Evolutionary conservation across 2,329 filamentous ascomycete genomes (phyloP).

Genomic region (Monilinia fructicola): DNA sequence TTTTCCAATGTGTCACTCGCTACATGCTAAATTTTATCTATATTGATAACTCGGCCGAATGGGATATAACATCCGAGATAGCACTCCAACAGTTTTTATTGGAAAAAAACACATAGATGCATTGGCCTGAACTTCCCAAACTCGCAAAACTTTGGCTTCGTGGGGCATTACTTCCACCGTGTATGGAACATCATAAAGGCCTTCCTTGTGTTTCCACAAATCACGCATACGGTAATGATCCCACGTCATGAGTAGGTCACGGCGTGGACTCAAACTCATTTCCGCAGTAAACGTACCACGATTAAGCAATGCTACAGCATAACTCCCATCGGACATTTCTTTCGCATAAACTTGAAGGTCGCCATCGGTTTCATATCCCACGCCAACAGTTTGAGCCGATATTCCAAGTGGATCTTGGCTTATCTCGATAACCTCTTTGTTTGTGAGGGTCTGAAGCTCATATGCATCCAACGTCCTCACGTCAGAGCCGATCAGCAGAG

Average conservation of each 20-base stretch:
- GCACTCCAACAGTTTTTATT: neutral
- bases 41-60: neutral
- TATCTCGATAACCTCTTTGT: slow-evolving; percentile 43
- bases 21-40: neutral
- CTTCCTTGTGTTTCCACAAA: slow-evolving; percentile 33
- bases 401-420: slow-evolving; percentile 39
- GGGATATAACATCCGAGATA: neutral
- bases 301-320: slow-evolving; percentile 31
- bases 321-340: slow-evolving; percentile 30
- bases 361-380: slow-evolving; percentile 19
- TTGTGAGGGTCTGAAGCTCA: slow-evolving; percentile 31
- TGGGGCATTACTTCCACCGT: slow-evolving; percentile 31
- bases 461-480: slow-evolving; percentile 27
- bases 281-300: slow-evolving; percentile 28
- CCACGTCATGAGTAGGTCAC: slow-evolving; percentile 29
- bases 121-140: slow-evolving; percentile 25
- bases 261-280: slow-evolving; percentile 29
- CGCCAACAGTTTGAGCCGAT: slow-evolving; percentile 29
- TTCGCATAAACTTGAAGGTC: slow-evolving; percentile 31
- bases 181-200: slow-evolving; percentile 31
- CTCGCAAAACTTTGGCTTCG: slow-evolving; percentile 30
- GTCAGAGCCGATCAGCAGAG: slow-evolving; percentile 35
- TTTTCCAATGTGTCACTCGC: neutral
- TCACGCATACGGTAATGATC: slow-evolving; percentile 29
- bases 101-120: slow-evolving; percentile 23